phyloP scores from a whole-genome alignment of 139 green algal species.

The Coelastrella sp. region DNA sequence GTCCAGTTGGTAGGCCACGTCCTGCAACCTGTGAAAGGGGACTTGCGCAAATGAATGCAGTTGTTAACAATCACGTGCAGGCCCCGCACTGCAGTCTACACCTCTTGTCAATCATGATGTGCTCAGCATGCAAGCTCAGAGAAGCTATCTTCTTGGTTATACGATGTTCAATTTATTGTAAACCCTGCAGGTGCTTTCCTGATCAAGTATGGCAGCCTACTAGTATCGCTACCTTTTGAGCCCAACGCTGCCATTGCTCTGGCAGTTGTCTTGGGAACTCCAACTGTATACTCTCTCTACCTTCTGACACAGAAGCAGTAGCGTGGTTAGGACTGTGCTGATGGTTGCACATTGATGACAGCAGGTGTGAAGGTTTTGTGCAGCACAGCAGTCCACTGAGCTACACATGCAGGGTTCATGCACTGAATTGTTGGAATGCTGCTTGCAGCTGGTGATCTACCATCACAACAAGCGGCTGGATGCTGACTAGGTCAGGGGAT shows the following conservation, averaged over 20 bases:
- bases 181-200: conserved; percentile 55
- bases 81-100: background rate
- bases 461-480: no score
- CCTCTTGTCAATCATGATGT: background rate
- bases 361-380: background rate
- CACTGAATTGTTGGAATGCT: no score
- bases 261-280: conserved; percentile 58
- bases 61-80: no score
- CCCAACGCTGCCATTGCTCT: conserved; percentile 55
- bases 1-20: background rate
- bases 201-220: conserved; percentile 79
- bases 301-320: conserved; percentile 34
- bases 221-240: conserved; percentile 63
- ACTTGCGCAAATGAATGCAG: no score
- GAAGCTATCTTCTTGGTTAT: no score
- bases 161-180: no score
- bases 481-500: no score
- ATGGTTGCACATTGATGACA: background rate
- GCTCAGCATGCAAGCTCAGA: no score
- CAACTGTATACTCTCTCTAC: conserved; percentile 46
- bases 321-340: background rate
- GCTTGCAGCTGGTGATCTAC: no score
- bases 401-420: no score
- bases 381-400: no score
- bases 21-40: no score